Evolutionary conservation across 2,329 filamentous ascomycete genomes (phyloP).

Genomic region (Xylariaceae sp.): DNA sequence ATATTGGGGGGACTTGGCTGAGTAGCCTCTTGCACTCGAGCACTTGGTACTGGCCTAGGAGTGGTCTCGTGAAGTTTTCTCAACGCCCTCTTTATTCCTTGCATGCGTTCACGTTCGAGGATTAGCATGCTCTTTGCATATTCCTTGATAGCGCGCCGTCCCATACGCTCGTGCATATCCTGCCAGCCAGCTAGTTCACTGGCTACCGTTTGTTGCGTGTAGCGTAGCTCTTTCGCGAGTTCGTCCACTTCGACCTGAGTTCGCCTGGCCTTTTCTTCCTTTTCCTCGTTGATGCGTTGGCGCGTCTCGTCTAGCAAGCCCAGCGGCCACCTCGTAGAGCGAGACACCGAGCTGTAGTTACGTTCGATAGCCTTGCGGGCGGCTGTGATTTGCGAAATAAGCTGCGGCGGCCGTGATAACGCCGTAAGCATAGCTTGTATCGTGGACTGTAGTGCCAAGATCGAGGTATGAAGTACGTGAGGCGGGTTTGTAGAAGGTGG

Average conservation of each 20-base stretch:
- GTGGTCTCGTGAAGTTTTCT: slow-evolving; percentile 59
- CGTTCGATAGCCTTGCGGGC: slow-evolving; percentile 80
- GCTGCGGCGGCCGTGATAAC: slow-evolving; percentile 77
- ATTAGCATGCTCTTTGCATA: slow-evolving; percentile 82
- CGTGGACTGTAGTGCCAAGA: slow-evolving; percentile 83
- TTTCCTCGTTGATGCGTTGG: slow-evolving; percentile 81
- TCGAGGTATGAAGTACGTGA: slow-evolving; percentile 73
- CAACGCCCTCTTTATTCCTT: slow-evolving; percentile 80
- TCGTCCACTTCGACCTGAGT: slow-evolving; percentile 73
- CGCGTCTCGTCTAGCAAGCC: slow-evolving; percentile 87
- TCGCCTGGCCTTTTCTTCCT: slow-evolving; percentile 78
- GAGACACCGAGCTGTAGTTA: slow-evolving; percentile 74
- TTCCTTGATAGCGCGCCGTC: slow-evolving; percentile 74
- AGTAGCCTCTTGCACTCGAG: background rate
- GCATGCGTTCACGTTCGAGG: slow-evolving; percentile 78
- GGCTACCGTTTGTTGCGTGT: slow-evolving; percentile 93
- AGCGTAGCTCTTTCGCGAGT: slow-evolving; percentile 82
- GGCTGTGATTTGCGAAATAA: slow-evolving; percentile 78
- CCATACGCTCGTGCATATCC: slow-evolving; percentile 81
- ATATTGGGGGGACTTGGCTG: background rate
- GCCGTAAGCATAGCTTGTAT: slow-evolving; percentile 81
- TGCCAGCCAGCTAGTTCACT: slow-evolving; percentile 93
- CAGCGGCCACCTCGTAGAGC: slow-evolving; percentile 80
- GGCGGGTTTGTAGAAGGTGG: slow-evolving; percentile 77
- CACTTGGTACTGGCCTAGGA: slow-evolving; percentile 11